Conservation (phyloP, 805 yeast species). For the Starmerella tilneyi region DNA sequence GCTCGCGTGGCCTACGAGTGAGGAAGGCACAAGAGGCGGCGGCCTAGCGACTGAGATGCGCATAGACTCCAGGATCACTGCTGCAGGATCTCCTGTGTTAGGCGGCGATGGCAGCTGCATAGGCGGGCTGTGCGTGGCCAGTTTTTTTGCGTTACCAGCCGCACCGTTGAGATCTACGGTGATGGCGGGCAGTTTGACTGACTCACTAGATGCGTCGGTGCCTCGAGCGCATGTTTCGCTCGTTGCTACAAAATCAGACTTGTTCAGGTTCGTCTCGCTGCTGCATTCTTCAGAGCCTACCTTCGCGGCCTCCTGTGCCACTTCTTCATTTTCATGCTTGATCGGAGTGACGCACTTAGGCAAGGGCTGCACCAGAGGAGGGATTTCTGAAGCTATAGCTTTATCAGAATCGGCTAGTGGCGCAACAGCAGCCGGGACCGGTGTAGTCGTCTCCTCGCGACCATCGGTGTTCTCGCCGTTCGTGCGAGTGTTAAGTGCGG, state of each 20-base stretch:
- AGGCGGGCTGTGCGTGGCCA: not conserved
- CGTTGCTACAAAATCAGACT: no score
- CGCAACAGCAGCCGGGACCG: not conserved
- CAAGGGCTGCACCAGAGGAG: not conserved
- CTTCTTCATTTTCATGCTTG: not conserved
- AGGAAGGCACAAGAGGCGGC: not conserved
- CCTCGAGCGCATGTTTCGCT: no score
- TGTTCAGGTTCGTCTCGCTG: no score
- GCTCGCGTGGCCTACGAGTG: no score
- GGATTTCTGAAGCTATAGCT: not conserved
- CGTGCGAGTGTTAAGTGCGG: no score
- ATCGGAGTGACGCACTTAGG: not conserved
- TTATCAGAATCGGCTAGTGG: not conserved
- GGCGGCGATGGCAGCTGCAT: slow-evolving; percentile 11
- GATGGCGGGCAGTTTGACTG: not conserved
- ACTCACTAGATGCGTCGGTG: no score
- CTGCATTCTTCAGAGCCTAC: no score
- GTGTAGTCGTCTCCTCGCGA: not conserved
- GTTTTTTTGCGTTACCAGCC: not conserved
- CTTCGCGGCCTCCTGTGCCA: no score
- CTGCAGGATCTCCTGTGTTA: slow-evolving; percentile 4
- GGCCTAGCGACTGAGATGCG: not conserved
- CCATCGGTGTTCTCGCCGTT: no score
- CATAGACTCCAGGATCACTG: slow-evolving; percentile 9
- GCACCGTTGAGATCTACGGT: not conserved